Conservation (phyloP, 345 rosid genomes). For the Lepidium aucheri region DNA sequence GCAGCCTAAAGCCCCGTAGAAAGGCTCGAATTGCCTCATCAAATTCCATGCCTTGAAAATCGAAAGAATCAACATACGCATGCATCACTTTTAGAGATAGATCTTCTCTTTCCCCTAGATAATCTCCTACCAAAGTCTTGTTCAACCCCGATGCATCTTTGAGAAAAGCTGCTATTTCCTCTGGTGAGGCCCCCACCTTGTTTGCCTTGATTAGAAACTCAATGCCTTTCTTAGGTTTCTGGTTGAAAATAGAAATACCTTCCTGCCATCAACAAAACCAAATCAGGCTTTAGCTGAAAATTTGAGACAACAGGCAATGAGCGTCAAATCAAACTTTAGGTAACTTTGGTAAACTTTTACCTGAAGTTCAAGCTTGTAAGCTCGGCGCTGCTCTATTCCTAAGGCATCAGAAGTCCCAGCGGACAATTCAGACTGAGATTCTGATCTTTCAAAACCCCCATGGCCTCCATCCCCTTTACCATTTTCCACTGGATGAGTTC, state of each 20-base stretch:
- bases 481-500: conserved; percentile 56
- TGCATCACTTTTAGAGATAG: conserved; percentile 94
- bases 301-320: not conserved
- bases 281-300: conserved; percentile 30
- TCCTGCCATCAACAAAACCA: conserved; percentile 72
- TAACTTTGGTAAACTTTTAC: conserved; percentile 29
- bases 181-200: conserved; percentile 88
- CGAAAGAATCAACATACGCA: conserved; percentile 93
- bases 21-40: conserved; percentile 92
- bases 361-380: conserved; percentile 99
- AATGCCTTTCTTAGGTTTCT: conserved; percentile 95
- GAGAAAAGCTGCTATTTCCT: conserved; percentile 90
- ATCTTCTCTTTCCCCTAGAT: conserved; percentile 98
- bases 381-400: conserved; percentile 94
- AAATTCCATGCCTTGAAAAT: conserved; percentile 81
- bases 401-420: conserved; percentile 79
- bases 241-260: conserved; percentile 98
- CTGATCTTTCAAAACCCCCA: conserved; percentile 71
- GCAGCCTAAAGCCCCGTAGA: conserved; percentile 87
- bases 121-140: conserved; percentile 91
- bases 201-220: conserved; percentile 91
- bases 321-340: not conserved
- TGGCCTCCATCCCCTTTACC: conserved; percentile 76
- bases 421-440: conserved; percentile 79
- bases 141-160: conserved; percentile 83